Conservation (phyloP, 768 basidiomycete genomes). For the Trametes cubensis region DNA sequence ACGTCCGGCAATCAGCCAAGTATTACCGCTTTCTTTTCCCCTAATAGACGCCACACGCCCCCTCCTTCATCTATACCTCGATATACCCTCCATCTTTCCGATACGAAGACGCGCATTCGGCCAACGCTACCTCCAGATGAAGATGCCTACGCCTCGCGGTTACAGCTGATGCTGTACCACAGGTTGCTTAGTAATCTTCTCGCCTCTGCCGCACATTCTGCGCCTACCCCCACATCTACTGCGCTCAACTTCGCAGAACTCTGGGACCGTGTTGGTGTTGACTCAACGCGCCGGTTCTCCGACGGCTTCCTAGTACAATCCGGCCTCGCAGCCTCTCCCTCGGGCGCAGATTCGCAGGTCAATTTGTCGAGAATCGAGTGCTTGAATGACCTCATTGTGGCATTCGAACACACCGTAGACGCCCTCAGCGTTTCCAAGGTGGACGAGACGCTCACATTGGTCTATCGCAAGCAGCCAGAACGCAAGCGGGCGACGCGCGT, state of each 20-base stretch:
- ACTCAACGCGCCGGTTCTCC: slow-evolving; percentile 52
- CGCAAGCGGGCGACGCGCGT: not conserved
- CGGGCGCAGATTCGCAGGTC: not conserved
- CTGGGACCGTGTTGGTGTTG: slow-evolving; percentile 51
- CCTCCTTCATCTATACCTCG: not conserved
- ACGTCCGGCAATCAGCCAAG: slow-evolving; percentile 27
- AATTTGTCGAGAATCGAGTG: slow-evolving; percentile 14
- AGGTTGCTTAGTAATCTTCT: slow-evolving; percentile 61
- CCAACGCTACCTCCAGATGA: slow-evolving; percentile 54
- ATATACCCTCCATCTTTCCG: slow-evolving; percentile 50
- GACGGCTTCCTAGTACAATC: slow-evolving; percentile 45
- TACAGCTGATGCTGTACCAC: slow-evolving; percentile 81
- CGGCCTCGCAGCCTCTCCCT: slow-evolving; percentile 21
- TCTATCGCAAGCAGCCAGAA: slow-evolving; percentile 47
- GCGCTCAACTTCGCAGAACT: slow-evolving; percentile 54
- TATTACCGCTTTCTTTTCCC: slow-evolving; percentile 29
- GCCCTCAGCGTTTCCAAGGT: slow-evolving; percentile 37
- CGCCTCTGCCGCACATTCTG: slow-evolving; percentile 30
- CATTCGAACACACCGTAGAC: slow-evolving; percentile 35
- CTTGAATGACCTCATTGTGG: slow-evolving; percentile 36
- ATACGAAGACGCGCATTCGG: slow-evolving; percentile 69
- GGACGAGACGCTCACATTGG: slow-evolving; percentile 46
- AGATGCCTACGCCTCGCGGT: slow-evolving; percentile 58
- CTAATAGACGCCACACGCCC: not conserved
- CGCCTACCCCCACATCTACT: not conserved